Base-by-base conservation (phyloP, 495 filamentous ascomycete species). In the Penicillium verhagenii region DNA sequence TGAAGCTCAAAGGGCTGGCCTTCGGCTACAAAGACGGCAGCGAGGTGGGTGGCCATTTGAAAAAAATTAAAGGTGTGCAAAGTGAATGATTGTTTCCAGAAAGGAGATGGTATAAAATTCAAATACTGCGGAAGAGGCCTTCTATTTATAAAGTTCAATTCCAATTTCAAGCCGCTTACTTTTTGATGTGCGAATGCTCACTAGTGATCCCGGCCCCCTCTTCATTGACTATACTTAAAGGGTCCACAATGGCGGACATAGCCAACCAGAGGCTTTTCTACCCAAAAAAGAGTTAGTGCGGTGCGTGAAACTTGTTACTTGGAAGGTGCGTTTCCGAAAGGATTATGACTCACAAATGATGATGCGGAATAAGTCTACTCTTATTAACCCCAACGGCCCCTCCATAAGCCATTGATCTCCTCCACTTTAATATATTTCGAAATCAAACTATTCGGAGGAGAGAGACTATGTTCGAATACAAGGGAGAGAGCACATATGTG, bases 21-120 rank as follows among this genome's bases (percentile, higher is more conserved):
- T 64, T 70, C 72, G 4, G 53, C 63, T 11, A 37, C 53, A 40
- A 56, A 59, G n/a, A 77, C 48, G 38, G 74, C 74, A 57, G 76
- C 76, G 46, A 72, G 66, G 51, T 79, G 76, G 18, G 68, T 71
- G 50, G 65, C 38, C 71, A 77, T 77, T 53, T 47, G 52, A 31
- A 24, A 3, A 47, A 29, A 16, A 0, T 31, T 33, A 14, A 18
- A 16, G 40, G 20, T 42, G 1, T 20, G 20, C 40, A 28, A n/a
- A n/a, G n/a, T n/a, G n/a, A n/a, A n/a, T n/a, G 43, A 29, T 19
- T 19, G 6, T 19, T 39, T 19, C 8, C 18, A 19, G n/a, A n/a
- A n/a, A n/a, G n/a, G n/a, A n/a, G n/a, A n/a, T n/a, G n/a, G n/a
- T n/a, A n/a, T n/a, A n/a, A n/a, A 40, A 40, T 40, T 38, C 35